phyloP scores from a whole-genome alignment of 2,329 filamentous ascomycete genomes.

The Hysterium pulicare region DNA sequence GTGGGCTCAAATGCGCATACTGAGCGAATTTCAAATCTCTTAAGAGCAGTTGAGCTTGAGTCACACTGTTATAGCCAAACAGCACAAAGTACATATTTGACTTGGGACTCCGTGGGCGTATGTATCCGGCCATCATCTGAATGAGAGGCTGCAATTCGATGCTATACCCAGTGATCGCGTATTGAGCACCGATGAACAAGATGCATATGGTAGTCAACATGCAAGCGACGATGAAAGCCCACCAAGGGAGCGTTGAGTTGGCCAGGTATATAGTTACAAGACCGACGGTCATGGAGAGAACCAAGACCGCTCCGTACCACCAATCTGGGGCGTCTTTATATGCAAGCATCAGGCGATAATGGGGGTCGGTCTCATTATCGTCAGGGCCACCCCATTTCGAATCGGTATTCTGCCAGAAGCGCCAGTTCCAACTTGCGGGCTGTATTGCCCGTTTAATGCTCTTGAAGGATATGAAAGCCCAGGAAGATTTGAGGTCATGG shows the following conservation, averaged over 20 bases:
- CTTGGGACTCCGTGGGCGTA: constrained; percentile 32
- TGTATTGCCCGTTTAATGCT: constrained; percentile 18
- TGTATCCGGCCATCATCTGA: constrained; percentile 13
- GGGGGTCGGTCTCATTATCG: constrained; percentile 25
- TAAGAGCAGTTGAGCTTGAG: constrained; percentile 18
- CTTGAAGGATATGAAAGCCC: constrained; percentile 21
- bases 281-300: constrained; percentile 17
- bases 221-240: constrained; percentile 27
- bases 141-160: constrained; percentile 14
- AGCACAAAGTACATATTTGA: constrained; percentile 44
- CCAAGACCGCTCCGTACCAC: constrained; percentile 26
- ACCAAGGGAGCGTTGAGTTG: constrained; percentile 30
- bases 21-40: constrained; percentile 39
- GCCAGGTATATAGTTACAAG: constrained; percentile 22
- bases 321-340: constrained; percentile 29
- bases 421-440: constrained; percentile 4
- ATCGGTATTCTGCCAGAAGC: constrained; percentile 23
- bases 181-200: constrained; percentile 23
- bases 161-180: constrained; percentile 17
- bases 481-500: constrained; percentile 39
- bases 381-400: constrained; percentile 14
- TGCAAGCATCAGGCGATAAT: constrained; percentile 30
- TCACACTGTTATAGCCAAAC: constrained; percentile 30
- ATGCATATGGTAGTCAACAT: constrained; percentile 17
- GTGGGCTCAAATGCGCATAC: constrained; percentile 38